Evolutionary conservation across 257 asterid genomes (phyloP).

Genomic region (Lithospermum erythrorhizon): DNA sequence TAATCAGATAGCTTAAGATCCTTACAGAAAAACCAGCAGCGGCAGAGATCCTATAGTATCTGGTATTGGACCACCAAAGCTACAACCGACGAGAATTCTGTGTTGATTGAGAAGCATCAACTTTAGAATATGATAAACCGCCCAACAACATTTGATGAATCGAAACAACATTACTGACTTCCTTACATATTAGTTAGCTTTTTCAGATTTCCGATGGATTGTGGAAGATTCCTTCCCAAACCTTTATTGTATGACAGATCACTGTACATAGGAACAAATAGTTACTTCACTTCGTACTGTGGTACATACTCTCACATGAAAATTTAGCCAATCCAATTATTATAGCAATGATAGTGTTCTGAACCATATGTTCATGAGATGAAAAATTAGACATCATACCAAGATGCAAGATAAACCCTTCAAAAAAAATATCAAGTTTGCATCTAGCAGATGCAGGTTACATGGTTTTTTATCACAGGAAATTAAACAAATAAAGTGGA

Average conservation of each 20-base stretch:
- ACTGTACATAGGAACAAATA: slow-evolving; percentile 23
- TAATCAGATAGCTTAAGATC: neutral
- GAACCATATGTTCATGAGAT: neutral
- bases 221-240: slow-evolving; percentile 59
- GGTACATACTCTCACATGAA: neutral
- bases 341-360: neutral
- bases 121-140: neutral
- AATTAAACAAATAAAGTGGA: slow-evolving; percentile 2
- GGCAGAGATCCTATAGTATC: slow-evolving; percentile 61
- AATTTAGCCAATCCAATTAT: neutral
- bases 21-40: slow-evolving; percentile 58
- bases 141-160: neutral
- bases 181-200: slow-evolving; percentile 73
- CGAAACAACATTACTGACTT: slow-evolving; percentile 5
- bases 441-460: neutral
- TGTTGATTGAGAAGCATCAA: slow-evolving; percentile 13
- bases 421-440: neutral
- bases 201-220: slow-evolving; percentile 41
- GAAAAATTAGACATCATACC: neutral
- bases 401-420: neutral
- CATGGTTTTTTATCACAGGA: neutral
- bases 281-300: slow-evolving; percentile 1
- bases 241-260: slow-evolving; percentile 75
- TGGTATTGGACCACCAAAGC: slow-evolving; percentile 69
- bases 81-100: slow-evolving; percentile 73